A percentile compares a stretch with the other conserved stretches of the same genome.
Conservation (phyloP, 441 rosid genomes). For the Populus hybrid region DNA sequence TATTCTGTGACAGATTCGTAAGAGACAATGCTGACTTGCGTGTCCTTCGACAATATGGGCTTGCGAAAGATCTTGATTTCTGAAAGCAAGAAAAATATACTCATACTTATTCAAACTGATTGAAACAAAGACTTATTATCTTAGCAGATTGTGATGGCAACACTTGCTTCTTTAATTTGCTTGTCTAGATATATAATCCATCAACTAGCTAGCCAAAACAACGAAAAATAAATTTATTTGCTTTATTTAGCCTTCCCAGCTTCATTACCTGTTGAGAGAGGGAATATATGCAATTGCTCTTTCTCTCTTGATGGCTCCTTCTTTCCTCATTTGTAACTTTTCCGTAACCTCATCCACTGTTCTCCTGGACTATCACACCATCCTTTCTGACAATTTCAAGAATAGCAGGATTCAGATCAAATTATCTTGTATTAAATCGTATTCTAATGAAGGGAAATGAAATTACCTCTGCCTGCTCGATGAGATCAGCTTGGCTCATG, state of each 20-base stretch:
- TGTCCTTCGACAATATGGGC: conserved; percentile 44
- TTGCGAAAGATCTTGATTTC: conserved; percentile 53
- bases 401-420: not conserved
- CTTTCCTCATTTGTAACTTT: too few species aligned
- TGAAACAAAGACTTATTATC: not conserved
- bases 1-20: conserved; percentile 35
- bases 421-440: too few species aligned
- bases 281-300: conserved; percentile 77
- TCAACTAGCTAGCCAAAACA: not conserved
- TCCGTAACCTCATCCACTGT: too few species aligned
- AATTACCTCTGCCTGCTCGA: conserved; percentile 68
- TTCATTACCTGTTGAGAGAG: conserved; percentile 63
- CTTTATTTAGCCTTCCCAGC: not conserved
- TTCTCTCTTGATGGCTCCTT: conserved; percentile 24
- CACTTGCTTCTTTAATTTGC: not conserved
- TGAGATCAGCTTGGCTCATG: conserved; percentile 33
- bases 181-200: not conserved
- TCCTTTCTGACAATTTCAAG: conserved; percentile 41
- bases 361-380: conserved; percentile 65
- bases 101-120: not conserved
- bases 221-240: not conserved
- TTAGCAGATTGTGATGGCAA: not conserved
- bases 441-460: too few species aligned
- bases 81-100: conserved; percentile 26
- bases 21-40: conserved; percentile 35